Evolutionary conservation across 345 rosid species (phyloP).

Genomic region (Syzygium aqueum): DNA sequence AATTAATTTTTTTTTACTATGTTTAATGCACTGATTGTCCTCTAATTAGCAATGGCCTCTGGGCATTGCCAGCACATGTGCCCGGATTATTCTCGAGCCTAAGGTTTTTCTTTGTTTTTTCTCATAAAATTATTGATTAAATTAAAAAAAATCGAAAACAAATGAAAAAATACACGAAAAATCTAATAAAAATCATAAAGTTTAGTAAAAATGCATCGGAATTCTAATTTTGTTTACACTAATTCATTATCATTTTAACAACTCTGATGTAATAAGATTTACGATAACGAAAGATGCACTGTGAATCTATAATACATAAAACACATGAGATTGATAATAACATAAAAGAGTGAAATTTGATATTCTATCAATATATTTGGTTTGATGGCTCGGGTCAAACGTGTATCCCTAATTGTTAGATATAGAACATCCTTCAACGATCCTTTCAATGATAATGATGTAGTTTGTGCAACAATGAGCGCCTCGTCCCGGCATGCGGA

Average conservation of each 20-base stretch:
- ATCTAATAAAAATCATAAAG: not conserved
- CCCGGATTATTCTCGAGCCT: not conserved
- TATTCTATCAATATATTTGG: not conserved
- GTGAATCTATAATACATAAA: no score
- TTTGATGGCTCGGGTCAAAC: not conserved
- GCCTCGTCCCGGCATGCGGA: not conserved
- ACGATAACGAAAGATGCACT: not conserved
- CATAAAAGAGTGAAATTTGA: not conserved
- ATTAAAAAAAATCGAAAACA: not conserved
- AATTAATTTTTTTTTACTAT: no score
- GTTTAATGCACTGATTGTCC: no score
- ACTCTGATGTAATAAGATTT: not conserved
- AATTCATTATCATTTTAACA: not conserved
- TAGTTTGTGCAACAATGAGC: not conserved
- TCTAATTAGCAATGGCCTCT: not conserved
- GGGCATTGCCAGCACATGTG: not conserved
- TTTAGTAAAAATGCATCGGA: accelerated
- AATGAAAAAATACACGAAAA: not conserved
- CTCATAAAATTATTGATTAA: not conserved
- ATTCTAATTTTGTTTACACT: not conserved
- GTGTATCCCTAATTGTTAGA: accelerated
- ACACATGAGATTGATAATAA: not conserved
- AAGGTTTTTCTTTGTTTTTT: no score
- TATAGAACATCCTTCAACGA: not conserved
- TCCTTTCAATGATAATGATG: accelerated